These are phyloP conservation scores for Aureobasidium sp. DNA, from an alignment of 2,329 filamentous ascomycete species.

Conservation along the genomic window DNA sequence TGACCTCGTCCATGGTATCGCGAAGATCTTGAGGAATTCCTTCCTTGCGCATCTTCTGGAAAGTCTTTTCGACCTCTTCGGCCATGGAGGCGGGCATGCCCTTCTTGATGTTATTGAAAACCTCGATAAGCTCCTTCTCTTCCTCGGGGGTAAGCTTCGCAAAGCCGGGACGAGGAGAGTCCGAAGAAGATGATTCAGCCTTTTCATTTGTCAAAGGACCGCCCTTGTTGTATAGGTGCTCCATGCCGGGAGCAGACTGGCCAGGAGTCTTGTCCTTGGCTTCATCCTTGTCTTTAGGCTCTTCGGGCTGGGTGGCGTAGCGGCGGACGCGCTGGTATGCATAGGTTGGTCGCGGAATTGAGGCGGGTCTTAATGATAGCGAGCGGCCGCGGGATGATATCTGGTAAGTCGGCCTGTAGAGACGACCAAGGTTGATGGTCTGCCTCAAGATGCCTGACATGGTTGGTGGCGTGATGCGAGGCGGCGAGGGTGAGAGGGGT, in stretches of 20 bases:
- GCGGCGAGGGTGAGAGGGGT: neutral
- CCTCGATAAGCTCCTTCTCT: slow-evolving; percentile 50
- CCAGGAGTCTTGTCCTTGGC: slow-evolving; percentile 30
- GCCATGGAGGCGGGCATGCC: slow-evolving; percentile 57
- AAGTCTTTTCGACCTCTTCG: slow-evolving; percentile 51
- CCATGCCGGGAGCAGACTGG: slow-evolving; percentile 36
- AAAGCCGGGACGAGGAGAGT: slow-evolving; percentile 23
- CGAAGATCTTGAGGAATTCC: slow-evolving; percentile 65
- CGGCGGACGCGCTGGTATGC: slow-evolving; percentile 37
- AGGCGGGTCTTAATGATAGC: slow-evolving; percentile 31
- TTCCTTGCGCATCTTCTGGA: slow-evolving; percentile 57
- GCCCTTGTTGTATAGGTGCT: slow-evolving; percentile 39
- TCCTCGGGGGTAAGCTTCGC: slow-evolving; percentile 49
- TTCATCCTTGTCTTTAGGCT: slow-evolving; percentile 38
- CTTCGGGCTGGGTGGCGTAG: slow-evolving; percentile 39
- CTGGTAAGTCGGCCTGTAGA: slow-evolving; percentile 29
- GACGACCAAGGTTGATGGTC: slow-evolving; percentile 28
- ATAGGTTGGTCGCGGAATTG: slow-evolving; percentile 37
- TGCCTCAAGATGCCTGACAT: slow-evolving; percentile 32
- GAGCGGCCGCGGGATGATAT: slow-evolving; percentile 29
- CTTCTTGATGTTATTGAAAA: slow-evolving; percentile 51
- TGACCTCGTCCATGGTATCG: slow-evolving; percentile 53
- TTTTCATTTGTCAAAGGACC: slow-evolving; percentile 35
- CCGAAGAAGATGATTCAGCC: slow-evolving; percentile 20
- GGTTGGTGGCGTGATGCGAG: slow-evolving; percentile 12